Evolutionary conservation across 2,329 filamentous ascomycete species (phyloP), one percentile per base, ranked within the genome.

Genomic region (Alternaria postmessia): DNA sequence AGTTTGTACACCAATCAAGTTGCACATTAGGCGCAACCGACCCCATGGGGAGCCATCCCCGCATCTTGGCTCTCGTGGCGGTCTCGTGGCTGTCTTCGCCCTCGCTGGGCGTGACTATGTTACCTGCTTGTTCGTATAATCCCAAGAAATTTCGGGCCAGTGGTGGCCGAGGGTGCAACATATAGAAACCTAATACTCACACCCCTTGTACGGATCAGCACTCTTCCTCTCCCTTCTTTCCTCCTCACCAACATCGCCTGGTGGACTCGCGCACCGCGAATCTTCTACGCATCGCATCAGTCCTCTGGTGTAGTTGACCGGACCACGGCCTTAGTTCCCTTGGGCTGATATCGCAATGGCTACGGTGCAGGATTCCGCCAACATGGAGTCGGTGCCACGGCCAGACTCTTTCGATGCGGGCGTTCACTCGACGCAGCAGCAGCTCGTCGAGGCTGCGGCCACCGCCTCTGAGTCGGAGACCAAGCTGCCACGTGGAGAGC

Each of bases 11-110:
- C 47, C 32, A 51, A 51, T 51, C 32, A 51, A 39, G 9, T 36
- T 26, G 5, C 14, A 22, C 32, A 51, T 36, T 26, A n/a, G 47
- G 32, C 47, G 24, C 52, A 51, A 57, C 28, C 51, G 30, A 24
- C 61, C 61, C 61, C 61, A 61, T 63, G 61, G 61, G 61, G 57
- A 47, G 49, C 48, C 57, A 61, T 51, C 61, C 61, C 61, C 61
- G 61, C 61, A 63, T 63, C 61, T 63, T 63, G 61, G 61, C 61
- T 48, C 43, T 57, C 34, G 48, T 63, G 57, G 43, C 39, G 44
- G 53, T 46, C 43, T 57, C 34, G 52, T 63, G 57, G 43, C 39
- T 39, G 53, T 46, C 56, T 39, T 28, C 44, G 44, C 44, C 16
- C 44, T 51, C 34, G 51, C 51, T 61, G 57, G 57, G 61, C 61